These are phyloP conservation scores for Telopea speciosissima DNA, from an alignment of 177 flowering plant species.

Conservation along the genomic window DNA sequence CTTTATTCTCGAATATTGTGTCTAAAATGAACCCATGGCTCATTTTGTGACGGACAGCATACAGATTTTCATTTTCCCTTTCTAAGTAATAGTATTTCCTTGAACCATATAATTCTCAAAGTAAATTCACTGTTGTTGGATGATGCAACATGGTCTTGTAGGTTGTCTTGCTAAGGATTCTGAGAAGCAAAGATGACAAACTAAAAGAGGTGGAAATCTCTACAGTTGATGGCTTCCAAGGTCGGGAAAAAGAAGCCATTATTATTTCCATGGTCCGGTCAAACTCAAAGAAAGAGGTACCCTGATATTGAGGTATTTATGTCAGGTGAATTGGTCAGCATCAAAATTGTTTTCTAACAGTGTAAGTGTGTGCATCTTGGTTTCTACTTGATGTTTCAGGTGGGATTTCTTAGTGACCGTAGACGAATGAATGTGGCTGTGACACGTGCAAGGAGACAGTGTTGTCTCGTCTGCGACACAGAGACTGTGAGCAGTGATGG, in stretches of 20 bases:
- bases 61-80: neutral
- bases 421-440: slow-evolving; percentile 99
- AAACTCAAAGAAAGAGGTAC: slow-evolving; percentile 86
- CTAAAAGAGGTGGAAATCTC: slow-evolving; percentile 87
- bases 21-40: neutral
- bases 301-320: neutral
- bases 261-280: slow-evolving; percentile 98
- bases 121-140: neutral
- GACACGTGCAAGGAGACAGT: slow-evolving; percentile 95
- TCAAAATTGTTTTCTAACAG: neutral
- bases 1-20: neutral
- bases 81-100: neutral
- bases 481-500: slow-evolving; percentile 79
- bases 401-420: slow-evolving; percentile 83
- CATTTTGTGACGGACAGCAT: neutral
- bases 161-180: slow-evolving; percentile 79
- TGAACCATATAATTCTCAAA: neutral
- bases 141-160: slow-evolving; percentile 18
- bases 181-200: slow-evolving; percentile 66
- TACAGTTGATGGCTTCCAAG: slow-evolving; percentile 99
- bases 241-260: slow-evolving; percentile 96
- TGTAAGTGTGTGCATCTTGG: neutral
- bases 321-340: neutral
- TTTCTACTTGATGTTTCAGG: slow-evolving; percentile 42
- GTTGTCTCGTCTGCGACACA: slow-evolving; percentile 89